phyloP scores from a whole-genome alignment of 1,284 basidiomycete species.

The Rhodotorula sp. region DNA sequence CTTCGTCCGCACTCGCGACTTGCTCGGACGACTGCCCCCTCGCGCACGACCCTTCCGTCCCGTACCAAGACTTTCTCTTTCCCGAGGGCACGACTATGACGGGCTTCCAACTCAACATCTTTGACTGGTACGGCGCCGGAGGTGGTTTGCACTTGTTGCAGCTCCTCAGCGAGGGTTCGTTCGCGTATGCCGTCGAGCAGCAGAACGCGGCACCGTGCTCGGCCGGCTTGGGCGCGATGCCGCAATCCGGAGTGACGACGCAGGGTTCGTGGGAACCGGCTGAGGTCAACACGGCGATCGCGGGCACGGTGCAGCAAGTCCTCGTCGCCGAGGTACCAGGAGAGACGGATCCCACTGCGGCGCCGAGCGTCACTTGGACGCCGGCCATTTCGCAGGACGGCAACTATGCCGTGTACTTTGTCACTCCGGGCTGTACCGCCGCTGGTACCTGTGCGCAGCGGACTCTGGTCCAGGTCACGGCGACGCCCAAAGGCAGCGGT shows the following conservation, averaged over 20 bases:
- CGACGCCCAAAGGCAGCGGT: conserved; percentile 64
- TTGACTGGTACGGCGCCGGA: conserved; percentile 69
- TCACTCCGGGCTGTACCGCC: conserved; percentile 79
- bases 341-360: conserved; percentile 60
- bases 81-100: conserved; percentile 62
- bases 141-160: conserved; percentile 86
- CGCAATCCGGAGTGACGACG: conserved; percentile 14
- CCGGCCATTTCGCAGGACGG: conserved; percentile 86
- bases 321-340: conserved; percentile 68
- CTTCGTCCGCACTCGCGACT: conserved; percentile 41
- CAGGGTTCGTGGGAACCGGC: conserved; percentile 33
- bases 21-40: conserved; percentile 50
- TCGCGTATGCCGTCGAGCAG: conserved; percentile 62
- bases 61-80: conserved; percentile 87
- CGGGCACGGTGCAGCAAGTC: conserved; percentile 74
- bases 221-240: conserved; percentile 51
- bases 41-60: conserved; percentile 57
- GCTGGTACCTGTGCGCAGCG: conserved; percentile 76
- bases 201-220: conserved; percentile 72
- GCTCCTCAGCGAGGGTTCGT: conserved; percentile 75
- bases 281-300: conserved; percentile 48
- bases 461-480: conserved; percentile 76
- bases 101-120: conserved; percentile 78
- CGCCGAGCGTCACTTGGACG: conserved; percentile 77
- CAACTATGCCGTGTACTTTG: conserved; percentile 76